Base-by-base conservation (phyloP, 352 stramenopile species). In the Pythium folliculosum region DNA sequence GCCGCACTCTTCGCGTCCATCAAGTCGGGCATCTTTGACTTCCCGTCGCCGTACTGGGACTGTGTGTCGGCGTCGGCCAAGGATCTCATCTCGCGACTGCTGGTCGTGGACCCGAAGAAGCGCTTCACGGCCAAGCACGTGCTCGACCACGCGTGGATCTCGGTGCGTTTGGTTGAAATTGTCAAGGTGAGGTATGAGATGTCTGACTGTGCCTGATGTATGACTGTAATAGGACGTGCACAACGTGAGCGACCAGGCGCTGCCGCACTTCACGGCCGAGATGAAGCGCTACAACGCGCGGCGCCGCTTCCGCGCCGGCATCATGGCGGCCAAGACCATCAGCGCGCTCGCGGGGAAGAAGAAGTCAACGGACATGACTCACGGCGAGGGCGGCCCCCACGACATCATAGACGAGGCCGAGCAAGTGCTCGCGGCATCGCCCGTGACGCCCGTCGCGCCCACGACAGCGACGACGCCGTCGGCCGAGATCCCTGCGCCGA, bases 21-120 rank as follows among this genome's bases (percentile, higher is more conserved):
- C 77, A 92, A 94, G 63, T 86, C 77, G 40, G 94, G 91, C 21
- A 81, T 91, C 56, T 98, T 96, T 75, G 89, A 97, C 67, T 98
- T 96, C 69, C 86, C 88, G 35, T 95, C 82, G 55, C 92, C 96
- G 16, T 98, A 99, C 77, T 99, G 95, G 95, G 86, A 96, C 71
- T 84, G 91, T 59, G 86, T 99, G 43, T 97, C 88, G 0, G 73
- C 82, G 10, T 89, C 76, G 45, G 94, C 95, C 52, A 99, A 98
- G 71, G 91, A 98, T 54, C 76, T 99, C 21, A 97, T 99, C 60
- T 83, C 82, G 37, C 72, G 81, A 35, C 76, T 99, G 61, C 77
- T 99, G 50, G 82, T 96, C 0, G 80, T 97, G 22, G 88, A 99
- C 73, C 84, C 92, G 6, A 81, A 88, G 69, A 88, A 96, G 72